A percentile compares a stretch with the other conserved stretches of the same genome.
Conservation (phyloP, 805 yeast species). For the Ogataea paraovalis region DNA sequence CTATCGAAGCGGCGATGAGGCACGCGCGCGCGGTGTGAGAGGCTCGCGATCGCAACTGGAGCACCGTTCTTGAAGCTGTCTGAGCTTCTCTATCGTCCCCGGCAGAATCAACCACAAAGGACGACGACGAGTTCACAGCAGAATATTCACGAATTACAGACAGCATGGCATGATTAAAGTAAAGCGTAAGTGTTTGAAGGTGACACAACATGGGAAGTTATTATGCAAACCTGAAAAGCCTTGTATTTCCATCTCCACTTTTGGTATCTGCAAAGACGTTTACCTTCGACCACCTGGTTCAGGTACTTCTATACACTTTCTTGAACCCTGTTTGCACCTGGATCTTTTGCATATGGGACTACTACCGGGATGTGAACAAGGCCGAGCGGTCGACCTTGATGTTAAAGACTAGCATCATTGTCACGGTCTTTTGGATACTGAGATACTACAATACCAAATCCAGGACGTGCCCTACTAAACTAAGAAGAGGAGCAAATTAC, state of each 20-base stretch:
- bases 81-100: no score
- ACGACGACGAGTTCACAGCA: no score
- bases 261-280: slow-evolving; percentile 7
- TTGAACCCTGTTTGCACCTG: slow-evolving; percentile 21
- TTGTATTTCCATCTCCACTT: slow-evolving; percentile 10
- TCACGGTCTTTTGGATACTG: slow-evolving; percentile 20
- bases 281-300: slow-evolving; percentile 18
- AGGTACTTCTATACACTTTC: slow-evolving; percentile 11
- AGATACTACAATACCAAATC: slow-evolving; percentile 15
- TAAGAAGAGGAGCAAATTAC: slow-evolving; percentile 20
- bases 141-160: no score
- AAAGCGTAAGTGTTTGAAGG: not conserved
- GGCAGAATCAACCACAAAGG: no score
- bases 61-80: no score
- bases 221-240: not conserved
- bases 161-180: no score
- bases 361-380: not conserved
- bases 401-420: not conserved
- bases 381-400: not conserved
- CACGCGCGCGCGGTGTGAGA: no score
- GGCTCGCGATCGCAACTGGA: no score
- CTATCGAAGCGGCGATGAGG: no score
- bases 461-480: slow-evolving; percentile 2
- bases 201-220: not conserved
- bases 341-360: slow-evolving; percentile 7